Evolutionary conservation across 2,329 filamentous ascomycete species (phyloP).

Genomic region (Colletotrichum sp.): DNA sequence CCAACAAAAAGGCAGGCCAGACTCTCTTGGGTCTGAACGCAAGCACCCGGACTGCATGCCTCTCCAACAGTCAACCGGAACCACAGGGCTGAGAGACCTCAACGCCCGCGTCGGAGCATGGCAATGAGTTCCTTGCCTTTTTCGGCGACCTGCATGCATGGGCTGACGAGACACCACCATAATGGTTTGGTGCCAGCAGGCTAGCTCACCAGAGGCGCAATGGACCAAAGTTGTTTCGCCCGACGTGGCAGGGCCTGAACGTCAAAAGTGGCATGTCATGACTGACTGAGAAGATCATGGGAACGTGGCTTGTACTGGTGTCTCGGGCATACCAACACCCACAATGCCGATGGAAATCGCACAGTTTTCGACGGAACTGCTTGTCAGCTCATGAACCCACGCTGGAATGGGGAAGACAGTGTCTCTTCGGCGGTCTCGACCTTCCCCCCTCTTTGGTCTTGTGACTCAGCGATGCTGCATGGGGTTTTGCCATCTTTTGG

Average conservation of each 20-base stretch:
- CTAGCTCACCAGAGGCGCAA: neutral
- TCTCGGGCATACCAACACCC: neutral
- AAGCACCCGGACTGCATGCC: neutral
- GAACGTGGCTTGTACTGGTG: neutral
- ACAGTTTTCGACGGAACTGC: neutral
- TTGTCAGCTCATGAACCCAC: neutral
- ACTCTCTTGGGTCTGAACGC: neutral
- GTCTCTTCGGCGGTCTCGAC: neutral
- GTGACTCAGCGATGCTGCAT: neutral
- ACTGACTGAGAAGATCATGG: neutral
- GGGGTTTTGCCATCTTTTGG: neutral
- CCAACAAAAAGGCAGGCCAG: neutral
- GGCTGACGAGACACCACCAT: neutral
- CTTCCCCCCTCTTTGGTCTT: neutral
- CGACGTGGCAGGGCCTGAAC: neutral
- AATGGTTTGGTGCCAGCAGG: neutral
- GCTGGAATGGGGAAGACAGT: neutral
- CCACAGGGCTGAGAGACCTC: slow-evolving; percentile 7
- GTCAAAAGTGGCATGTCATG: neutral
- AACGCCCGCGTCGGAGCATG: neutral
- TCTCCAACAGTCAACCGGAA: neutral
- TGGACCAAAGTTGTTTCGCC: neutral
- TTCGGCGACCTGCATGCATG: slow-evolving; percentile 6
- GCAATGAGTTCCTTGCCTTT: neutral
- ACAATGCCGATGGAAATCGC: neutral